These are phyloP conservation scores for Prunus salicina DNA, from an alignment of 306 rosid genomes.

Conservation along the genomic window DNA sequence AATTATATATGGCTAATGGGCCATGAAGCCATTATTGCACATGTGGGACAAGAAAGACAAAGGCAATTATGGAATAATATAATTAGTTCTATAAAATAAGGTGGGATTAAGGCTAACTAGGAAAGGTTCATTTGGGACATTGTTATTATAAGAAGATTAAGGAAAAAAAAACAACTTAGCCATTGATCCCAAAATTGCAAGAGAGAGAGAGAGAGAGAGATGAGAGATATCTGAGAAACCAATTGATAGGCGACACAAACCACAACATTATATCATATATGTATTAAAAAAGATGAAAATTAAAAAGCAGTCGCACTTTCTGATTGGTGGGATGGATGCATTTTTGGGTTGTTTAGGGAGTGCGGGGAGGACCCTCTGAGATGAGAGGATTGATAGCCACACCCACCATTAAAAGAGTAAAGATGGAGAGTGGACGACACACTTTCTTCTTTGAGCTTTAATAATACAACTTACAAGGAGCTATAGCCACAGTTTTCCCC, in stretches of 20 bases:
- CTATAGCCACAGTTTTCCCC: background rate
- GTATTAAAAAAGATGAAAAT: too few relatives aligned
- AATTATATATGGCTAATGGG: conserved; percentile 11
- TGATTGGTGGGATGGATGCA: conserved; percentile 17
- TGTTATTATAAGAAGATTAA: too few relatives aligned
- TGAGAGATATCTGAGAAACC: background rate
- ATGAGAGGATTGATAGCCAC: conserved; percentile 32
- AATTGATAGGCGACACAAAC: conserved; percentile 17
- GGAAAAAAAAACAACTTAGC: background rate
- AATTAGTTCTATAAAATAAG: background rate
- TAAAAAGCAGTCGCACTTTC: conserved; percentile 38
- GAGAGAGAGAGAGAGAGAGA: too few relatives aligned
- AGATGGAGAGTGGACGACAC: conserved; percentile 14
- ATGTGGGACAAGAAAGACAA: conserved; percentile 4
- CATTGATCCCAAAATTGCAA: background rate
- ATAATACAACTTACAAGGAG: background rate
- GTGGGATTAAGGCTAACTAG: background rate
- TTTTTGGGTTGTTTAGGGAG: background rate
- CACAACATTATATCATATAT: background rate
- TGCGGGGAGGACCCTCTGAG: background rate
- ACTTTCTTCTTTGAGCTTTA: conserved; percentile 12
- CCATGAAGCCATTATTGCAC: conserved; percentile 20
- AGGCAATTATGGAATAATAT: background rate
- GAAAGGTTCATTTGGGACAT: too few relatives aligned
- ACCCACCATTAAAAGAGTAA: conserved; percentile 31